Conservation (phyloP, 331 rosid genomes). For the Quercus lobata region DNA sequence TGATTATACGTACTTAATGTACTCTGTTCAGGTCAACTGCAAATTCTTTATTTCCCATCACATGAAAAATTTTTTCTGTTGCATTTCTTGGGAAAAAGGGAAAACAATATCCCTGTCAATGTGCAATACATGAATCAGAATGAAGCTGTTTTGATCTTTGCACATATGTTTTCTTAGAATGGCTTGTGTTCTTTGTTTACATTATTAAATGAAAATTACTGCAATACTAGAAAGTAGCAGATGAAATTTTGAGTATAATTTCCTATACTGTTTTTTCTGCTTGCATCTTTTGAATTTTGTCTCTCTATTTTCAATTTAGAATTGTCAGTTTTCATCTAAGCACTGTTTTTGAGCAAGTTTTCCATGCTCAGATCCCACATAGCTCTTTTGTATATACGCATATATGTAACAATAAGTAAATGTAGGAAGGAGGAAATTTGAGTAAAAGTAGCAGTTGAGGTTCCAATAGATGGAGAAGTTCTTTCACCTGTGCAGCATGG, state of each 20-base stretch:
- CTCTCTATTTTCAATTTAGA: background rate
- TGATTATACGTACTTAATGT: background rate
- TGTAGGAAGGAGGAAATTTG: background rate
- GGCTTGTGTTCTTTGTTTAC: background rate
- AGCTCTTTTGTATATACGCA: background rate
- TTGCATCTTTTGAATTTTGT: background rate
- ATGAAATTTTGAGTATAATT: background rate
- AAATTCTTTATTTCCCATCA: background rate
- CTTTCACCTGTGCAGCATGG: background rate
- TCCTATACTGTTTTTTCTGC: background rate
- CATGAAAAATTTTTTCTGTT: background rate
- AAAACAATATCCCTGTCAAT: background rate
- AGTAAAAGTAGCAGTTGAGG: background rate
- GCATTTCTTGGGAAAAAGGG: background rate
- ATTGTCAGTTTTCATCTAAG: background rate
- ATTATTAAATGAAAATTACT: background rate
- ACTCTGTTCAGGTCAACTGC: background rate
- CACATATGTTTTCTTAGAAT: background rate
- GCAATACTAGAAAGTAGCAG: background rate
- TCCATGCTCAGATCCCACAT: background rate
- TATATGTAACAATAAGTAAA: background rate
- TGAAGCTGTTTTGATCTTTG: background rate
- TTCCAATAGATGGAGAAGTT: background rate
- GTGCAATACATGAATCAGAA: background rate
- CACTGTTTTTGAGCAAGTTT: background rate